These are phyloP conservation scores for Colletotrichum lindemuthianum DNA, from an alignment of 2,329 filamentous ascomycete species.

Conservation along the genomic window DNA sequence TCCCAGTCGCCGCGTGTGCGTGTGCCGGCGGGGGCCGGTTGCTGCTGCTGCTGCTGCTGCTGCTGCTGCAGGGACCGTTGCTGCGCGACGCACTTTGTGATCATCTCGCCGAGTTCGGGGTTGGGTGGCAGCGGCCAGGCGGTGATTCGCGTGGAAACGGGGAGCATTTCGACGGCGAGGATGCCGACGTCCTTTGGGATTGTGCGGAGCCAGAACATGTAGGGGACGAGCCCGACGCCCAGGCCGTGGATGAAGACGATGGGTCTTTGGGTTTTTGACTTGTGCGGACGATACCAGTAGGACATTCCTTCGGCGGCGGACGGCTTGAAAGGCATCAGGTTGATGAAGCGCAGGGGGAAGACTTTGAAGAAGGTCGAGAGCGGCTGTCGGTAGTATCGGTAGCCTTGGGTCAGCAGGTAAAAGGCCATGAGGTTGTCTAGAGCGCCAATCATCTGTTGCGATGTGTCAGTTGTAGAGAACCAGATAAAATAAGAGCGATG, in stretches of 20 bases:
- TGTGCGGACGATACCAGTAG: slow-evolving; percentile 71
- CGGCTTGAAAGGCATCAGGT: slow-evolving; percentile 53
- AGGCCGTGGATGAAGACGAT: slow-evolving; percentile 73
- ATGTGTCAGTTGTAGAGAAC: too few relatives aligned
- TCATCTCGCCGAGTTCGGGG: slow-evolving; percentile 19
- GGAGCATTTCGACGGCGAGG: slow-evolving; percentile 67
- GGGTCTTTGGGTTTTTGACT: slow-evolving; percentile 64
- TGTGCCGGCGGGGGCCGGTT: slow-evolving; percentile 3
- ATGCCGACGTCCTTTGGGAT: slow-evolving; percentile 62
- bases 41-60: too few relatives aligned
- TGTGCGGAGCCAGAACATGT: slow-evolving; percentile 59
- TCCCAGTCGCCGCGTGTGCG: slow-evolving; percentile 44
- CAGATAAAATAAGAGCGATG: too few relatives aligned
- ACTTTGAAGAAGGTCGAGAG: slow-evolving; percentile 54
- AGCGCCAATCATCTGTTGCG: slow-evolving; percentile 53
- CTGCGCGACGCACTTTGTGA: slow-evolving; percentile 28
- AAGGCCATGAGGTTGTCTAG: slow-evolving; percentile 52
- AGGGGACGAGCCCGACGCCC: slow-evolving; percentile 62
- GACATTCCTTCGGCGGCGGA: slow-evolving; percentile 60
- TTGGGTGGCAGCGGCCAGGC: slow-evolving; percentile 52
- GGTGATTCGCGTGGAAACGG: slow-evolving; percentile 67
- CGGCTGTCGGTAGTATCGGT: slow-evolving; percentile 58
- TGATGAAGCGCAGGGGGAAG: slow-evolving; percentile 65
- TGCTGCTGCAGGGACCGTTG: slow-evolving; percentile 22
- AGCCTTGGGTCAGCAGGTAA: slow-evolving; percentile 45